Conservation (phyloP, 2,329 filamentous ascomycete genomes). For the Clarireedia monteithiana region DNA sequence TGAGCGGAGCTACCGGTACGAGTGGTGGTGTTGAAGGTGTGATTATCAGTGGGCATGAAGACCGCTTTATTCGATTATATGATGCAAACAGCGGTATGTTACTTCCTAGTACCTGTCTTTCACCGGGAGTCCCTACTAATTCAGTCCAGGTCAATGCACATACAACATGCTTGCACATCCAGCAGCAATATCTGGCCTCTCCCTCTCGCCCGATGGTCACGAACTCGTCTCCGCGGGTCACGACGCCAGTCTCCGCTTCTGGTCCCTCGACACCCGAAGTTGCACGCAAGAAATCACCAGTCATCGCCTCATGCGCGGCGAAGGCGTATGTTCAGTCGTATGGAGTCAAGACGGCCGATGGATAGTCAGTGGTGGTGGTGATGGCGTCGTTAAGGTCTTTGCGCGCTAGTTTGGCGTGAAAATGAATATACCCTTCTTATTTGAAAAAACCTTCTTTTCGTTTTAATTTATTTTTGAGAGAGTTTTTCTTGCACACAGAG, state of each 20-base stretch:
- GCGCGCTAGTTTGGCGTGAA: conserved; percentile 36
- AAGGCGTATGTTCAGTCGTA: conserved; percentile 87
- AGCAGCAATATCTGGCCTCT: conserved; percentile 83
- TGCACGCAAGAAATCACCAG: conserved; percentile 94
- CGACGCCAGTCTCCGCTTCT: conserved; percentile 92
- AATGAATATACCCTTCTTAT: conserved; percentile 3
- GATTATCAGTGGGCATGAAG: conserved; percentile 94
- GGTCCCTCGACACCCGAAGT: conserved; percentile 89
- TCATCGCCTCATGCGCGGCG: conserved; percentile 89
- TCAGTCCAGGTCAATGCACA: conserved; percentile 81
- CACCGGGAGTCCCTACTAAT: neutral
- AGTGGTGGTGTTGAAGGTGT: conserved; percentile 79
- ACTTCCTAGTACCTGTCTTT: neutral
- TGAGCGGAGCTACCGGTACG: conserved; percentile 74
- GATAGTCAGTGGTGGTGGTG: conserved; percentile 89
- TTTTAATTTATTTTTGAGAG: neutral
- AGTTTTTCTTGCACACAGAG: neutral
- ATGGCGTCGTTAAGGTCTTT: conserved; percentile 94
- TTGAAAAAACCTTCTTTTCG: neutral
- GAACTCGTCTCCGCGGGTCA: conserved; percentile 95
- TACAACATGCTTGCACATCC: conserved; percentile 98
- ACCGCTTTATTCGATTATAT: conserved; percentile 92
- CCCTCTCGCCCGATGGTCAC: conserved; percentile 83
- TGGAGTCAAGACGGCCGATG: conserved; percentile 95
- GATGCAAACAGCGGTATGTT: conserved; percentile 95